Evolutionary conservation across 352 stramenopile species (phyloP).

Genomic region (Globisporangium ultimum): DNA sequence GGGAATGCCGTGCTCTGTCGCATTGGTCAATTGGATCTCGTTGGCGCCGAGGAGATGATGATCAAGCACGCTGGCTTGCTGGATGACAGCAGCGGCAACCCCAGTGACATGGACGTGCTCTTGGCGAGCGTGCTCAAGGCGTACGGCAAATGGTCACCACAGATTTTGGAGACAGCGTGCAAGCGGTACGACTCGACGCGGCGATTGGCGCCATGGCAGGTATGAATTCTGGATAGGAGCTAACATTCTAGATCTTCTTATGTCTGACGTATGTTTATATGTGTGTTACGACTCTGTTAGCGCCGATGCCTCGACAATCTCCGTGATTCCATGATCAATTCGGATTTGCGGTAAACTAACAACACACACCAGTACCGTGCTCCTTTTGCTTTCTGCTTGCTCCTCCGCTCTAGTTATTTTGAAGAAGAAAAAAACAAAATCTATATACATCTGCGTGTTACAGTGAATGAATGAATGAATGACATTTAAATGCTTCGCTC

Average conservation of each 20-base stretch:
- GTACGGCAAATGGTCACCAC: slow-evolving; percentile 51
- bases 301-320: slow-evolving; percentile 53
- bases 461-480: too few species aligned
- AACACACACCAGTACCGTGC: too few species aligned
- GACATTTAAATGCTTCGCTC: too few species aligned
- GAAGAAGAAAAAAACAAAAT: too few species aligned
- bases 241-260: neutral
- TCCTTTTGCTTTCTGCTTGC: too few species aligned
- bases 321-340: slow-evolving; percentile 40
- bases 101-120: slow-evolving; percentile 53
- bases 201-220: slow-evolving; percentile 62
- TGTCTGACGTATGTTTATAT: neutral
- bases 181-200: slow-evolving; percentile 45
- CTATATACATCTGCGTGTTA: too few species aligned
- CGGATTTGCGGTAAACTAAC: slow-evolving; percentile 46
- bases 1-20: slow-evolving; percentile 58
- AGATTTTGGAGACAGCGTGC: slow-evolving; percentile 42
- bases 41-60: slow-evolving; percentile 49
- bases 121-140: slow-evolving; percentile 52
- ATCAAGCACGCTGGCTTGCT: slow-evolving; percentile 34
- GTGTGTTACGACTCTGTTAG: slow-evolving; percentile 17
- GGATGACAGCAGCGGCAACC: slow-evolving; percentile 20
- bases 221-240: slow-evolving; percentile 13
- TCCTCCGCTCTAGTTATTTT: too few species aligned
- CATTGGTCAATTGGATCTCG: slow-evolving; percentile 52